Conservation (phyloP, 352 stramenopile species). For the Saprolegnia diclina region DNA sequence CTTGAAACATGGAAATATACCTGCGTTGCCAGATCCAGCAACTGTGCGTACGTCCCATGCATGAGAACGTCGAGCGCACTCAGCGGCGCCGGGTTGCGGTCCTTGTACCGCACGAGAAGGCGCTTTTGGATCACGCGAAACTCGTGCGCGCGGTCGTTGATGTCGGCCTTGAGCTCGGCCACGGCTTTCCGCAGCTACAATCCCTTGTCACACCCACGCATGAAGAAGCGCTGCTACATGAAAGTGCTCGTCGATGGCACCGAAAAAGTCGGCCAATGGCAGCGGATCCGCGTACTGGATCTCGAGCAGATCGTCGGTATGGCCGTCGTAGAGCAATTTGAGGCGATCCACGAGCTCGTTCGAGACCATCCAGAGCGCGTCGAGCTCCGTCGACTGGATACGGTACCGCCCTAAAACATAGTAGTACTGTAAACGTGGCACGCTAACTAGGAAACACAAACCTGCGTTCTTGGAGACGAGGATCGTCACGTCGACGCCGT, state of each 20-base stretch:
- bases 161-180: conserved; percentile 46
- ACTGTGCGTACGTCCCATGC: conserved; percentile 78
- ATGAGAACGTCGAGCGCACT: conserved; percentile 80
- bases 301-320: conserved; percentile 31
- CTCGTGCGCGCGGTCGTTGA: conserved; percentile 84
- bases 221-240: not conserved
- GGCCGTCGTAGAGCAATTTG: conserved; percentile 8
- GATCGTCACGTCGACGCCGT: conserved; percentile 76
- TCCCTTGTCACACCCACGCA: not conserved
- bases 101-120: conserved; percentile 85
- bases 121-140: conserved; percentile 88
- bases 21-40: conserved; percentile 63
- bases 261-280: conserved; percentile 81
- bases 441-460: not conserved
- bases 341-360: conserved; percentile 12
- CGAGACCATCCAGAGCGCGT: conserved; percentile 45
- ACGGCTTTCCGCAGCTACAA: conserved; percentile 50
- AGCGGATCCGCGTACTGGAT: conserved; percentile 81
- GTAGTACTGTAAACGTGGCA: not conserved
- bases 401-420: conserved; percentile 45
- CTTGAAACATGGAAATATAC: not conserved
- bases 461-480: conserved; percentile 87
- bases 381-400: conserved; percentile 80
- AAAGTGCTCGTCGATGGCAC: conserved; percentile 85
- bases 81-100: conserved; percentile 74